Conservation (phyloP, 768 basidiomycete species). For the Termitomyces titanicus region DNA sequence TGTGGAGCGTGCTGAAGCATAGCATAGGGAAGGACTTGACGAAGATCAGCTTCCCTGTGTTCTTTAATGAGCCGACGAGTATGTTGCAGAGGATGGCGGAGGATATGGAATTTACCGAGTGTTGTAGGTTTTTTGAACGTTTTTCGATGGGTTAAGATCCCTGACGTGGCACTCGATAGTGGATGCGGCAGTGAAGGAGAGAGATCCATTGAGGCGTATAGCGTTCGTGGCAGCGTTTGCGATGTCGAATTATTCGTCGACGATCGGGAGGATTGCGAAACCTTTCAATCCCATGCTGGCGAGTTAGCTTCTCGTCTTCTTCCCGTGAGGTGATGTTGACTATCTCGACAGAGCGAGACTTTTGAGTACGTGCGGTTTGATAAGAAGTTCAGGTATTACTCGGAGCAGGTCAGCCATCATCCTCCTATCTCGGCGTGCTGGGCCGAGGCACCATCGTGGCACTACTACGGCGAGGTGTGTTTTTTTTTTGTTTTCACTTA, state of each 20-base stretch:
- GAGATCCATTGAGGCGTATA: slow-evolving; percentile 75
- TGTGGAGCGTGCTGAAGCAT: slow-evolving; percentile 94
- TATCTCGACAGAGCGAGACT: slow-evolving; percentile 68
- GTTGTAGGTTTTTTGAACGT: slow-evolving; percentile 49
- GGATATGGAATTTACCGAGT: slow-evolving; percentile 97
- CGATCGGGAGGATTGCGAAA: slow-evolving; percentile 94
- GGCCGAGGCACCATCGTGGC: slow-evolving; percentile 87
- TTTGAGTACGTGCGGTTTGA: slow-evolving; percentile 91
- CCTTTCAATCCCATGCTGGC: slow-evolving; percentile 97
- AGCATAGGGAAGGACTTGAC: slow-evolving; percentile 97
- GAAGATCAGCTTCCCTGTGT: slow-evolving; percentile 92
- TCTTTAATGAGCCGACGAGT: slow-evolving; percentile 91
- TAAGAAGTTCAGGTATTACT: slow-evolving; percentile 87
- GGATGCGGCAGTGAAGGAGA: slow-evolving; percentile 77
- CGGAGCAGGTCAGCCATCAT: slow-evolving; percentile 97
- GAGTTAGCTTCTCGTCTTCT: slow-evolving; percentile 21
- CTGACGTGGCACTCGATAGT: slow-evolving; percentile 41
- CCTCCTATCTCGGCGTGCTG: slow-evolving; percentile 96
- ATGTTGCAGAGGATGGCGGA: slow-evolving; percentile 98
- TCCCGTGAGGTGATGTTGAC: not conserved
- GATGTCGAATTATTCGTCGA: slow-evolving; percentile 97
- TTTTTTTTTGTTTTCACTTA: not conserved
- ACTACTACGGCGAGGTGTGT: slow-evolving; percentile 82
- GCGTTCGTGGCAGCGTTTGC: slow-evolving; percentile 96
- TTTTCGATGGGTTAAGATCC: slow-evolving; percentile 2